Base-by-base conservation (phyloP, 2,329 filamentous ascomycete genomes). In the Ophiostoma ips region DNA sequence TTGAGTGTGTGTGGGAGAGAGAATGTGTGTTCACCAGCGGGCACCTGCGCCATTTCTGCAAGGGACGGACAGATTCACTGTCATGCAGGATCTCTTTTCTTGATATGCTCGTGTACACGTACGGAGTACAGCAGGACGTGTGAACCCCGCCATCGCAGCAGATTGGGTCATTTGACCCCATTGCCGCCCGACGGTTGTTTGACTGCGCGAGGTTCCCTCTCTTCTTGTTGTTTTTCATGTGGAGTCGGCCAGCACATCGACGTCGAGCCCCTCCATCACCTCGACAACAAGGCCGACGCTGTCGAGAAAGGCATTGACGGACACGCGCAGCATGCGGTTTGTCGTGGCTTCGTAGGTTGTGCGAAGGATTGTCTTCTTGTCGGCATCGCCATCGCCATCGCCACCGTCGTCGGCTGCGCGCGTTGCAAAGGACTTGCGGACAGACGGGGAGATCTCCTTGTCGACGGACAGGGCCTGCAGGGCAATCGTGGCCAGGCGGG, bases 231-330 rank as follows among this genome's bases (percentile, higher is more conserved):
- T 7, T 47, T 47, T 47, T 53, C 48, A 53, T 21, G 49, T 50
- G 11, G 51, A 34, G 8, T 48, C 50, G 43, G 63, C 76, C 36
- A 95, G 63, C 2, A 92, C 83, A 68, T 95, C 89, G 24, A 81
- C 77, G 65, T 96, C 90, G 59, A 96, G 67, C 63, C 94, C 84
- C 64, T 86, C 81, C 84, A 95, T 95, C 15, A 94, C 84, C 50
- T 88, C 85, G 38, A 95, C 65, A 1, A 95, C 83, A 5, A 95
- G 79, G 48, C 80, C 79, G 50, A 95, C 65, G 58, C 84, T 94
- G 60, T 96, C 90, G 73, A 96, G 88, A 66, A 95, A 95, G 10
- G 88, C 87, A 67, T 96, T 96, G 51, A 95, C 89, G 3, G 90
- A 86, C 2, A 98, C 92, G 41, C 92, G 82, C 52, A 98, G 74